These are phyloP conservation scores for Syncephalastrum contaminatum DNA, from an alignment of 371 early-diverging fungal genomes.

Conservation along the genomic window DNA sequence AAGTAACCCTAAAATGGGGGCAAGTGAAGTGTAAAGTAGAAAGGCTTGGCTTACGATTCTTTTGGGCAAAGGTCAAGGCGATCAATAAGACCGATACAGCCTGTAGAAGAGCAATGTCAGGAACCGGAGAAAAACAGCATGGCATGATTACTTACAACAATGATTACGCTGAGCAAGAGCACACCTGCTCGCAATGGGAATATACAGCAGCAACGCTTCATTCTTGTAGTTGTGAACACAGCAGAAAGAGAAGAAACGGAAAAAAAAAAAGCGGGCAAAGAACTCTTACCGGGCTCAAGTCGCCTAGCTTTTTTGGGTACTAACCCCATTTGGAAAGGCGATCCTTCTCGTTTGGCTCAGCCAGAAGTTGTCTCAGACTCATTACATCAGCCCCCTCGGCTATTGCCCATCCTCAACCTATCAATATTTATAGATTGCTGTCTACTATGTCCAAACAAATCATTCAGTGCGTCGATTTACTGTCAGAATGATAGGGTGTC, in stretches of 20 bases:
- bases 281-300: background rate
- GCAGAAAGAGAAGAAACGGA: constrained; percentile 3
- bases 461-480: too few species aligned
- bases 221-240: constrained; percentile 6
- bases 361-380: too few species aligned
- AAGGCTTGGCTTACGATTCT: constrained; percentile 34
- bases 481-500: too few species aligned
- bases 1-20: too few species aligned
- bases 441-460: too few species aligned
- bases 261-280: background rate
- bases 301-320: too few species aligned
- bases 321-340: too few species aligned
- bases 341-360: too few species aligned
- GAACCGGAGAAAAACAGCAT: background rate
- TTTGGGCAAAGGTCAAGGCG: constrained; percentile 34
- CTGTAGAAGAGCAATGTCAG: constrained; percentile 17
- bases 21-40: background rate
- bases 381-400: too few species aligned
- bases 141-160: constrained; percentile 22
- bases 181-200: constrained; percentile 44
- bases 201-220: constrained; percentile 43
- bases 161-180: constrained; percentile 27
- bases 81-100: constrained; percentile 32
- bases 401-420: too few species aligned
- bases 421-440: too few species aligned